Conservation (phyloP, 306 rosid species). For the Ziziphus jujuba region DNA sequence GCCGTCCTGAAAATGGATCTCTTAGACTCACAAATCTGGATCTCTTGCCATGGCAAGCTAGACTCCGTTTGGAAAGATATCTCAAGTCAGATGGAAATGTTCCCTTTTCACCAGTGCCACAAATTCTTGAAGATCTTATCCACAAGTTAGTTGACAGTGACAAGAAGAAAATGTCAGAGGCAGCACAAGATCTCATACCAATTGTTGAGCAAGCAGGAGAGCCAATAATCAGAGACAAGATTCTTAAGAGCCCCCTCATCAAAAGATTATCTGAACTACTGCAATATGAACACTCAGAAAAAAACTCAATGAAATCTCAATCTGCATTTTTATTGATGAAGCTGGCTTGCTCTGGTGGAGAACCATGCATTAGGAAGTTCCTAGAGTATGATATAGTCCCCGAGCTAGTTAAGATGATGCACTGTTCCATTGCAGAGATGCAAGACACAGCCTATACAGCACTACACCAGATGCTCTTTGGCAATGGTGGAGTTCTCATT, state of each 20-base stretch:
- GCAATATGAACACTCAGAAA: slow-evolving; percentile 9
- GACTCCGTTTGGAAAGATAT: slow-evolving; percentile 27
- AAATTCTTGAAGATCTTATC: slow-evolving; percentile 26
- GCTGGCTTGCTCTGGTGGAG: slow-evolving; percentile 34
- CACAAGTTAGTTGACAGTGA: slow-evolving; percentile 11
- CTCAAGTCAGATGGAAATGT: slow-evolving; percentile 16
- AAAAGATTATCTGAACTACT: slow-evolving; percentile 21
- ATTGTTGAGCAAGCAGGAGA: slow-evolving; percentile 29
- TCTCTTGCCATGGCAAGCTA: slow-evolving; percentile 31
- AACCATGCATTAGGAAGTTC: slow-evolving; percentile 27
- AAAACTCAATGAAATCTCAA: slow-evolving; percentile 13
- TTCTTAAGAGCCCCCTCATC: slow-evolving; percentile 24
- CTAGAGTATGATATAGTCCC: slow-evolving; percentile 29
- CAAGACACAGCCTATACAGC: slow-evolving; percentile 27
- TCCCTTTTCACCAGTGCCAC: slow-evolving; percentile 16
- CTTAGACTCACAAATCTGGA: slow-evolving; percentile 25
- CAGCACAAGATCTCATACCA: slow-evolving; percentile 35
- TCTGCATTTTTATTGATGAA: slow-evolving; percentile 27
- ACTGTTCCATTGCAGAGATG: slow-evolving; percentile 14
- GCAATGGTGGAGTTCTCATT: slow-evolving; percentile 28
- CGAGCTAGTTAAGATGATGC: slow-evolving; percentile 32
- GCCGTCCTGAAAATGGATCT: slow-evolving; percentile 11
- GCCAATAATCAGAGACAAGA: slow-evolving; percentile 24
- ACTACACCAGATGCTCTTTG: slow-evolving; percentile 30
- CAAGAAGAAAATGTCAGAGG: slow-evolving; percentile 22